Evolutionary conservation across 2,329 filamentous ascomycete species (phyloP).

Genomic region (Thelonectria olida): DNA sequence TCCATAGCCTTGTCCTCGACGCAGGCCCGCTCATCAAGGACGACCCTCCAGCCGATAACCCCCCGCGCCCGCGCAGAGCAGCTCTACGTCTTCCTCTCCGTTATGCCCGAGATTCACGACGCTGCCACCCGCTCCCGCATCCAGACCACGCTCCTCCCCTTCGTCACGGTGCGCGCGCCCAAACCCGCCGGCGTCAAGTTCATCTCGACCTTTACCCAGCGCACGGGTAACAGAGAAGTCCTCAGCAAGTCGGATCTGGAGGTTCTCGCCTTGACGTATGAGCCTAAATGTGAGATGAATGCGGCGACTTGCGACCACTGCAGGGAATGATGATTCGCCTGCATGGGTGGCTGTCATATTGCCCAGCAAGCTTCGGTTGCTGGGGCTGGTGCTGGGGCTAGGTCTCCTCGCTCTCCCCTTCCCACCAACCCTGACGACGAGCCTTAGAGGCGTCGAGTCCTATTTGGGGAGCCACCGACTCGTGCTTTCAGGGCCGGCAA

Average conservation of each 20-base stretch:
- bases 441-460: too few relatives aligned
- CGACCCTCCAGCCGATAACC: conserved; percentile 83
- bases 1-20: conserved; percentile 88
- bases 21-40: conserved; percentile 95
- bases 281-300: conserved; percentile 91
- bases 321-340: too few relatives aligned
- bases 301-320: too few relatives aligned
- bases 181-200: conserved; percentile 80
- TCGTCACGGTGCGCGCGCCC: conserved; percentile 81
- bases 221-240: conserved; percentile 88
- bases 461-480: too few relatives aligned
- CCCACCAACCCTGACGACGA: too few relatives aligned
- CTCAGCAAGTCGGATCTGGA: conserved; percentile 90
- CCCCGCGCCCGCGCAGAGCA: conserved; percentile 80
- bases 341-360: too few relatives aligned
- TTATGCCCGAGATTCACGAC: conserved; percentile 90
- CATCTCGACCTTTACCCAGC: conserved; percentile 84
- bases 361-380: too few relatives aligned
- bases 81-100: conserved; percentile 84
- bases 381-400: too few relatives aligned
- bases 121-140: conserved; percentile 81
- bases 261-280: conserved; percentile 89
- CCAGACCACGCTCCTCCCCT: conserved; percentile 85
- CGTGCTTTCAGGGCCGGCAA: too few relatives aligned
- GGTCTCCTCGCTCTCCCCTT: too few relatives aligned